phyloP scores from a whole-genome alignment of 257 asterid species.

The Striga asiatica region DNA sequence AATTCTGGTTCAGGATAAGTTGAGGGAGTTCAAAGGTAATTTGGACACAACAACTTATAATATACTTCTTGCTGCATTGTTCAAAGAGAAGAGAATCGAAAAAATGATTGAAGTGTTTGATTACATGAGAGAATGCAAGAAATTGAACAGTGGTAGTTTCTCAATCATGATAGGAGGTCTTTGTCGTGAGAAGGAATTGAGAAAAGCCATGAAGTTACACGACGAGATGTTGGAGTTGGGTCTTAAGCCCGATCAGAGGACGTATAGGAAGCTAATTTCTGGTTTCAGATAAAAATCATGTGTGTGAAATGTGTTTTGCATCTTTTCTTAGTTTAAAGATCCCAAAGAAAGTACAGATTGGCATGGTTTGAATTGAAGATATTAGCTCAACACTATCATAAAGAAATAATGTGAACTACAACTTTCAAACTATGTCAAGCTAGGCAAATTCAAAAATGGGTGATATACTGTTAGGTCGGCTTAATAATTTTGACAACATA shows the following conservation, averaged over 20 bases:
- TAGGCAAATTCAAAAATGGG: too few relatives aligned
- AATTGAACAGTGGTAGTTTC: slow-evolving; percentile 40
- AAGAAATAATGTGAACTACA: too few relatives aligned
- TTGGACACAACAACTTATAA: slow-evolving; percentile 33
- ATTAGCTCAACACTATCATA: too few relatives aligned
- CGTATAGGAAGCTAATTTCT: slow-evolving; percentile 52
- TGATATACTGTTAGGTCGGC: too few relatives aligned
- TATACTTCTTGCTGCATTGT: slow-evolving; percentile 35
- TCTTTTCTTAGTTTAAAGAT: too few relatives aligned
- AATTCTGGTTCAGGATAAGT: slow-evolving; percentile 39
- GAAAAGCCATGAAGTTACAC: slow-evolving; percentile 68
- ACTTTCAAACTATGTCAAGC: too few relatives aligned
- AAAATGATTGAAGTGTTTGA: slow-evolving; percentile 46
- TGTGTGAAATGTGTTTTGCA: too few relatives aligned
- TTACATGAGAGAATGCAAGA: slow-evolving; percentile 39
- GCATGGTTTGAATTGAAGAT: too few relatives aligned
- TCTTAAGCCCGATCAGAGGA: slow-evolving; percentile 45
- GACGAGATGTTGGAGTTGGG: slow-evolving; percentile 67
- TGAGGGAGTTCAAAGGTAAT: slow-evolving; percentile 29
- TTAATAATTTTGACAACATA: too few relatives aligned
- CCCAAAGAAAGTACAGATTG: too few relatives aligned
- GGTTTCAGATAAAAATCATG: slow-evolving; percentile 35
- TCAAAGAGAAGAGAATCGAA: slow-evolving; percentile 29
- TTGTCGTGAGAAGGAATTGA: slow-evolving; percentile 40
- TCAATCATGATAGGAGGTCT: slow-evolving; percentile 46